Percentiles rank a stretch among this genome's conserved stretches.
Evolutionary conservation across 2,329 filamentous ascomycete species (phyloP).

Genomic region (Aspergillus terreus): DNA sequence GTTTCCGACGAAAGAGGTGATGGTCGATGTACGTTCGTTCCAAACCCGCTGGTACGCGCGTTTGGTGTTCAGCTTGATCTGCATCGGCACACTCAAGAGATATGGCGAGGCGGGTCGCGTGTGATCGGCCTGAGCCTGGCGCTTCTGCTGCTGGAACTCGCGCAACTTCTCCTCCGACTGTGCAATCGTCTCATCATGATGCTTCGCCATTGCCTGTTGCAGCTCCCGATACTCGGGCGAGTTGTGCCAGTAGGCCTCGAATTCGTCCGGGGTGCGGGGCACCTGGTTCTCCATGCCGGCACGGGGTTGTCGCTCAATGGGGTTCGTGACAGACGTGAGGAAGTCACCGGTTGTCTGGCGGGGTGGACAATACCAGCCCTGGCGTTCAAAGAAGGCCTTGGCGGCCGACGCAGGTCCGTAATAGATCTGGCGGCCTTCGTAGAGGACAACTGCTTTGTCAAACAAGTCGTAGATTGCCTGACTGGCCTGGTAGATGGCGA

Average conservation of each 20-base stretch:
- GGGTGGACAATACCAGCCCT: slow-evolving; percentile 64
- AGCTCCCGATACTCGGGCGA: slow-evolving; percentile 45
- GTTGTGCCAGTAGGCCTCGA: slow-evolving; percentile 54
- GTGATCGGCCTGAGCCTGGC: slow-evolving; percentile 34
- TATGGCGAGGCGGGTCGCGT: slow-evolving; percentile 69
- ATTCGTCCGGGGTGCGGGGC: slow-evolving; percentile 65
- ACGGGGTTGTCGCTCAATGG: slow-evolving; percentile 52
- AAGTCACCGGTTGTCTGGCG: slow-evolving; percentile 67
- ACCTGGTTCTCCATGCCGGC: slow-evolving; percentile 59
- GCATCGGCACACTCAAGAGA: slow-evolving; percentile 68
- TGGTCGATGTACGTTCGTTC: slow-evolving; percentile 69
- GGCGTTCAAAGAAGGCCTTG: slow-evolving; percentile 61
- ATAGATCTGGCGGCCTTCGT: slow-evolving; percentile 71
- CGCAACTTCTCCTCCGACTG: slow-evolving; percentile 29
- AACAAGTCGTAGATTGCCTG: slow-evolving; percentile 51
- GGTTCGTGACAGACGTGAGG: slow-evolving; percentile 64
- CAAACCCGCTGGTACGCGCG: slow-evolving; percentile 72
- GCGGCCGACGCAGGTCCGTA: slow-evolving; percentile 61
- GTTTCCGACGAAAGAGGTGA: slow-evolving; percentile 63
- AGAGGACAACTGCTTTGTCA: slow-evolving; percentile 66
- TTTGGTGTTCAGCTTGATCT: slow-evolving; percentile 73
- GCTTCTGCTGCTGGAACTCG: slow-evolving; percentile 32
- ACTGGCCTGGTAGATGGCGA: slow-evolving; percentile 50
- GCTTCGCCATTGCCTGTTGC: slow-evolving; percentile 37
- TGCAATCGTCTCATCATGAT: slow-evolving; percentile 23